Conservation (phyloP, 1,139 yeast species). For the Geotrichum carabidarum region DNA sequence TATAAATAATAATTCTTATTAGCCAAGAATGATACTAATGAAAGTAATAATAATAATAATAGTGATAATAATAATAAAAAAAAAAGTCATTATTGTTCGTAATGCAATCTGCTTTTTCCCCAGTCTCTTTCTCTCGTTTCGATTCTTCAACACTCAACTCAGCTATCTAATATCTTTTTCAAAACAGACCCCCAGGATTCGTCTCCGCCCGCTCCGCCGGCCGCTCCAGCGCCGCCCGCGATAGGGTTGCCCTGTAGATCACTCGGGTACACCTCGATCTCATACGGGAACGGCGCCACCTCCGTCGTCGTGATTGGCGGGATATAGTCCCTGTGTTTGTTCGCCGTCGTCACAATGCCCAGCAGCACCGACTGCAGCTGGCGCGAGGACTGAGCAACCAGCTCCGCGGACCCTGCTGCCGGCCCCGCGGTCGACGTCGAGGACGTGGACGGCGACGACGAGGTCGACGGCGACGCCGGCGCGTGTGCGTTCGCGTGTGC, state of each 20-base stretch:
- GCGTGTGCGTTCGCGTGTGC: too few relatives aligned
- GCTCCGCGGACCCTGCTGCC: background rate
- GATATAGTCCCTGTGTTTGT: constrained; percentile 56
- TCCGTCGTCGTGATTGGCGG: constrained; percentile 71
- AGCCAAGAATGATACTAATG: too few relatives aligned
- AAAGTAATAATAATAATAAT: too few relatives aligned
- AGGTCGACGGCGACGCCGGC: too few relatives aligned
- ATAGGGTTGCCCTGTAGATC: background rate
- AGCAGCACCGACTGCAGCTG: constrained; percentile 43
- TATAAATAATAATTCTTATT: too few relatives aligned
- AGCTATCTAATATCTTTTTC: constrained; percentile 31
- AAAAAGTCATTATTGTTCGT: too few relatives aligned
- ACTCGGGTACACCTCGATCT: constrained; percentile 32
- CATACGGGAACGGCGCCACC: constrained; percentile 62
- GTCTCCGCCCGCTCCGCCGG: constrained; percentile 4
- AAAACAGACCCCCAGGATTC: constrained; percentile 35
- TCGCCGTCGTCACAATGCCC: constrained; percentile 49
- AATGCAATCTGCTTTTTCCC: too few relatives aligned
- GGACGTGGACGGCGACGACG: too few relatives aligned
- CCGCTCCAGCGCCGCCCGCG: background rate
- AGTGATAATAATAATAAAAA: too few relatives aligned
- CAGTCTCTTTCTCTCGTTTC: too few relatives aligned
- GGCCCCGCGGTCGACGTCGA: too few relatives aligned
- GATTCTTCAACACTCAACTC: background rate
- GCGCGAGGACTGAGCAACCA: background rate